Base-by-base conservation (phyloP, 192 early-diverging fungal species). In the Radiomyces spectabilis region DNA sequence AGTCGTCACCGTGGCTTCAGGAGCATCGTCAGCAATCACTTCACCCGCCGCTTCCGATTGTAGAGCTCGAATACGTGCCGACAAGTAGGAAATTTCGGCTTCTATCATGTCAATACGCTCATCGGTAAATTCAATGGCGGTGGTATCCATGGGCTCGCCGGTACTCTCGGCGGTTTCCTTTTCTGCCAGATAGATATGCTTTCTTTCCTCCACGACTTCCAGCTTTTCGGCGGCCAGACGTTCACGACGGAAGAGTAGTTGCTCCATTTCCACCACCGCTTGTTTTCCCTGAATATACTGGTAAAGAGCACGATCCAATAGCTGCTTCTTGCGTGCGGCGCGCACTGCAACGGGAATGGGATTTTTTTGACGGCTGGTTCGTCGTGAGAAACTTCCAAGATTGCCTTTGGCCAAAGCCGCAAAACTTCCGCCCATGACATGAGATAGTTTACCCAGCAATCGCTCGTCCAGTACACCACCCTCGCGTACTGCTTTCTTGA, bases 71-170 rank as follows among this genome's bases (percentile, higher is more conserved):
- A 84, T 75, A 26, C 74, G 69, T 31, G 78, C 73, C 37, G 73
- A 73, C 24, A 84, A 59, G 53, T 76, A 80, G n/a, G 71, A 50
- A 13, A 84, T 66, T 44, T 82, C 80, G 15, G 78, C 74, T 40
- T 64, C 65, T 22, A 84, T 78, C 55, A 80, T 63, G 25, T 75
- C 71, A 55, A 84, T 59, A 5, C 72, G 66, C 18, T 82, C 82
- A 65, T 84, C 80, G 41, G 80, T 72, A 41, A 76, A 73, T 53
- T 76, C 72, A 7, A 66, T 48, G 5, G 63, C 53, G 5, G 67
- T 59, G 4, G 53, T 65, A 46, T 60, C 55, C 19, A 57, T 51
- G 8, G 59, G 39, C 18, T 61, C 41, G 21, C 59, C 60, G 31
- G 42, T 51, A 12, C 48, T 30, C 37, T 55, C 64, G 18, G 51